Evolutionary conservation across 2,329 filamentous ascomycete genomes (phyloP).

Genomic region (Alternaria solani): DNA sequence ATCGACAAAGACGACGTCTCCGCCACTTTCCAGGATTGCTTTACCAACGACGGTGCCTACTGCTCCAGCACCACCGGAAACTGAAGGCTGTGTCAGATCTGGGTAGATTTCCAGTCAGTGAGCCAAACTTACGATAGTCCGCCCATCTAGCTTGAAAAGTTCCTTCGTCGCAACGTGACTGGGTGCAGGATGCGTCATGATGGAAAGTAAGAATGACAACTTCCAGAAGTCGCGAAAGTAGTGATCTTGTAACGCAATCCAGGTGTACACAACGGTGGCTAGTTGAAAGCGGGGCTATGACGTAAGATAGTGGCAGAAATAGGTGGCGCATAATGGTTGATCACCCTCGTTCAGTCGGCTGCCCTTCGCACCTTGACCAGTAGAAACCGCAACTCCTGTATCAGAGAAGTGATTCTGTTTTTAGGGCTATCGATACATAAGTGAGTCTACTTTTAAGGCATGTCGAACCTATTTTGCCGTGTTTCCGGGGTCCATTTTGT

Average conservation of each 20-base stretch:
- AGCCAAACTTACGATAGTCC: conserved; percentile 32
- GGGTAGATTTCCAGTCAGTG: not conserved
- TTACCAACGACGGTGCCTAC: conserved; percentile 33
- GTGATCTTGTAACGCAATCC: not conserved
- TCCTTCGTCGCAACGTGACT: conserved; percentile 26
- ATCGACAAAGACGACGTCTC: conserved; percentile 36
- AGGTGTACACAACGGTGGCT: not conserved
- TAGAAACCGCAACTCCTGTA: not conserved
- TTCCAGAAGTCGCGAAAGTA: not conserved
- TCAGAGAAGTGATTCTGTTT: not conserved
- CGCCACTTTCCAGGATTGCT: conserved; percentile 38
- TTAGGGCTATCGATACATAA: not conserved
- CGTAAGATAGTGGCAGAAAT: not conserved
- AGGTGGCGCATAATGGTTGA: not conserved
- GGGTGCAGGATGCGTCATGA: conserved; percentile 29
- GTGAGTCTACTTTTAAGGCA: not conserved
- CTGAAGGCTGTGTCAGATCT: conserved; percentile 14
- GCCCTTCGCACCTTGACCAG: not conserved
- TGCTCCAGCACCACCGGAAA: conserved; percentile 41
- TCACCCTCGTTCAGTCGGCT: not conserved
- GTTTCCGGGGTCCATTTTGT: conserved; percentile 9
- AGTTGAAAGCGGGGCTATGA: not conserved
- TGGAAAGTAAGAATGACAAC: not conserved
- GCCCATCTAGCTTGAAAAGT: conserved; percentile 34
- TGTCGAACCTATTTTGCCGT: conserved; percentile 4